Evolutionary conservation across 164 flowering plant genomes (phyloP).

Genomic region (Vitis cinerea): DNA sequence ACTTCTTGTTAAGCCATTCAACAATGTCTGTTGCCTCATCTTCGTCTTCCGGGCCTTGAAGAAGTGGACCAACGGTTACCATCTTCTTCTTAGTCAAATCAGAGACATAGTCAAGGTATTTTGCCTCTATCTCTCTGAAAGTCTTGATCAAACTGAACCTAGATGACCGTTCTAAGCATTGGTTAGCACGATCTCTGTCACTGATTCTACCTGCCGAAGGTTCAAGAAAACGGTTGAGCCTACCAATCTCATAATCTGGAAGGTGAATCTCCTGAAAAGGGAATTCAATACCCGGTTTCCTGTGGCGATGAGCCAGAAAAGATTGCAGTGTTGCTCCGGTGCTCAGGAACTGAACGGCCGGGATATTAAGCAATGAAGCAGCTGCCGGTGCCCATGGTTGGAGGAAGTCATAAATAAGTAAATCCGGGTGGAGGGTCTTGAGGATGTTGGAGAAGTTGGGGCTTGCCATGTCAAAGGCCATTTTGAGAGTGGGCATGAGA

Average conservation of each 20-base stretch:
- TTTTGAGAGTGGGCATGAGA: conserved; percentile 27
- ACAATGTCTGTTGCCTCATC: neutral
- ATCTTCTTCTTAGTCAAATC: too few relatives aligned
- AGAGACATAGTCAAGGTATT: too few relatives aligned
- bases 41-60: too few relatives aligned
- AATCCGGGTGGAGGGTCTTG: conserved; percentile 14
- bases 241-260: neutral
- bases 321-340: neutral
- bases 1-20: conserved; percentile 15
- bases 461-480: conserved; percentile 16
- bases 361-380: conserved; percentile 6
- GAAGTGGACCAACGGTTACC: too few relatives aligned
- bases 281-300: neutral
- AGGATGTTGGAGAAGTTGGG: conserved; percentile 12
- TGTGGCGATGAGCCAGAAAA: neutral
- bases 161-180: too few relatives aligned
- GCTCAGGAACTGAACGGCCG: conserved; percentile 2
- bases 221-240: neutral
- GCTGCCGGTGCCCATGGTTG: conserved; percentile 25
- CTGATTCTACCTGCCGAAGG: neutral
- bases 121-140: too few relatives aligned
- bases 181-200: neutral
- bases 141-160: too few relatives aligned
- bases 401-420: conserved; percentile 26
- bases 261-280: conserved; percentile 7